Conservation (phyloP, 1,284 basidiomycete species). For the Irpex sp. region DNA sequence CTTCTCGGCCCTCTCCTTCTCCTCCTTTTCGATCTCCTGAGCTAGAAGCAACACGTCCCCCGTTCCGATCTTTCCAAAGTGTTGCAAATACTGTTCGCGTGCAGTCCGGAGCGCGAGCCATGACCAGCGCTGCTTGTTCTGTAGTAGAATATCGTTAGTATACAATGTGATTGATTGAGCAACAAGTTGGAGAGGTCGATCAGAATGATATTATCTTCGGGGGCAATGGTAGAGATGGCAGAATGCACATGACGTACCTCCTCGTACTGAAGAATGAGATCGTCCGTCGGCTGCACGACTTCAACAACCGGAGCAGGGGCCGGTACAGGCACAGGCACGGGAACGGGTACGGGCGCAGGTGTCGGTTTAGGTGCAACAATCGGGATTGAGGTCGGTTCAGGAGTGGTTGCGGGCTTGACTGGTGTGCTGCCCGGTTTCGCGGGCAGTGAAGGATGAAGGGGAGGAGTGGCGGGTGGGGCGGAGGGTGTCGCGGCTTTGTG, state of each 20-base stretch:
- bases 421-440: slow-evolving; percentile 38
- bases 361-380: slow-evolving; percentile 15
- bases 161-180: too few relatives aligned
- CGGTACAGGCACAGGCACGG: too few relatives aligned
- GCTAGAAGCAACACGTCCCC: slow-evolving; percentile 62
- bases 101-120: slow-evolving; percentile 77
- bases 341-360: slow-evolving; percentile 10
- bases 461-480: slow-evolving; percentile 28
- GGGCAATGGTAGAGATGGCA: background rate
- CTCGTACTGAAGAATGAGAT: slow-evolving; percentile 51
- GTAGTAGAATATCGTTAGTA: too few relatives aligned
- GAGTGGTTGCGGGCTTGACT: slow-evolving; percentile 19
- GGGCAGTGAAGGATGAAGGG: slow-evolving; percentile 64
- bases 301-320: slow-evolving; percentile 13
- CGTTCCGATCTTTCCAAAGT: slow-evolving; percentile 76
- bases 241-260: slow-evolving; percentile 39
- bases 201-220: too few relatives aligned
- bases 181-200: too few relatives aligned
- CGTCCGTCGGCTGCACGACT: slow-evolving; percentile 35
- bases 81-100: slow-evolving; percentile 63
- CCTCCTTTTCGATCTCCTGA: slow-evolving; percentile 64
- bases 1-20: slow-evolving; percentile 31
- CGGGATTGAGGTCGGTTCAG: slow-evolving; percentile 19
- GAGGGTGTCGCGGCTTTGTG: slow-evolving; percentile 13
- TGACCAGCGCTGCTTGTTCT: slow-evolving; percentile 69